Evolutionary conservation across 768 basidiomycete species (phyloP), one percentile per base, ranked within the genome.

Genomic region (Wakefieldia striispora): DNA sequence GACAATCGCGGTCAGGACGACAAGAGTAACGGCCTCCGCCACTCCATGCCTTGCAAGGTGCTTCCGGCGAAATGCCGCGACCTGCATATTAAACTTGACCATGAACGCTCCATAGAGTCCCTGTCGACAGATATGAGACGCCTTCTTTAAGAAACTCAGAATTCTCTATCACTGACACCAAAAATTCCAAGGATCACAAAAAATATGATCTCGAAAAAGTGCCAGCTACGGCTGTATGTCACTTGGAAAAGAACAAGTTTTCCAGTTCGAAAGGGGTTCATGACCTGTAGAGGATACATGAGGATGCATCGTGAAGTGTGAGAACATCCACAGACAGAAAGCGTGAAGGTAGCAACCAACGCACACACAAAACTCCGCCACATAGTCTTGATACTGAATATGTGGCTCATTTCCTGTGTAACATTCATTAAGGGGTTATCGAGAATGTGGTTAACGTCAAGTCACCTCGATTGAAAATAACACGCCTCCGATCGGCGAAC

Each of bases 321-420:
- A 52, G 51, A 49, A 59, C 40, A 9, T 45, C 39, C 19, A 79
- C 93, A 60, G 52, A 97, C 95, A 27, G 95, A 89, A 27, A 99
- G 74, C 1, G 95, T 95, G 59, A 98, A 90, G 1, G 95, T 97
- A 13, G 97, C 97, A 40, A 98, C 88, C 40, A 99, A 76, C 29
- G 97, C 97, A 67, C 97, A 98, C 64, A 98, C 87, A 69, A 98
- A 97, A 63, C 91, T 95, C 61, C 86, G 78, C 95, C 95, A 98
- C 93, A 98, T 97, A 5, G 95, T 98, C 69, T 92, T 88, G 70
- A 95, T 95, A 49, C 89, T 95, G 68, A 97, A 98, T 34, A 83
- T 87, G 66, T 93, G 89, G 68, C 91, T 95, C 97, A 99, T 99
- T 82, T 99, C 97, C 91, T 95, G 60, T 19, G 12, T 23, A 9